Conservation (phyloP, 2,329 filamentous ascomycete genomes). For the Pestalotiopsis fici region DNA sequence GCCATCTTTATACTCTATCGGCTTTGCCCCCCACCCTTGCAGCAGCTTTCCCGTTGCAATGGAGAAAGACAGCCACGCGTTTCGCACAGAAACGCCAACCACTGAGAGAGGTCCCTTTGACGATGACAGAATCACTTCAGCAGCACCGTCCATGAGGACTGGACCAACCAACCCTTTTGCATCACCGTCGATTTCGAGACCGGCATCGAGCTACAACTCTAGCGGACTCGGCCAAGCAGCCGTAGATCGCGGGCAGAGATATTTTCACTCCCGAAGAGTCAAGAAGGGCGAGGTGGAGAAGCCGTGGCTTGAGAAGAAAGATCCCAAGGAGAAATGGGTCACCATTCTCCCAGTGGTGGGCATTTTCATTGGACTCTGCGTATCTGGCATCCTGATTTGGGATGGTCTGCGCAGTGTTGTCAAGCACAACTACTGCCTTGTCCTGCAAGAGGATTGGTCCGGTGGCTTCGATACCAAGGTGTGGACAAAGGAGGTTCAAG, state of each 20-base stretch:
- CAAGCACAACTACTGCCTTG: conserved; percentile 71
- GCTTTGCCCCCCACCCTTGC: neutral
- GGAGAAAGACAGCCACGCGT: conserved; percentile 30
- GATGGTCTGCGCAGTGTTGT: conserved; percentile 73
- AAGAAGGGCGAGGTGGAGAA: conserved; percentile 73
- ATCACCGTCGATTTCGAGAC: conserved; percentile 38
- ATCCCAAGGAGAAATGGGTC: conserved; percentile 83
- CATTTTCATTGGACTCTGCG: conserved; percentile 65
- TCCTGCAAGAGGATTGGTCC: conserved; percentile 68
- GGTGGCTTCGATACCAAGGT: conserved; percentile 57
- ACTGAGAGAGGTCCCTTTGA: conserved; percentile 40
- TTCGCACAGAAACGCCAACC: conserved; percentile 39
- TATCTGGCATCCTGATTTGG: conserved; percentile 74
- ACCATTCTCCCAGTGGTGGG: conserved; percentile 78
- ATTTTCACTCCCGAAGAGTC: conserved; percentile 75
- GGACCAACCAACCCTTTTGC: conserved; percentile 43
- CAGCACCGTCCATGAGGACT: conserved; percentile 31
- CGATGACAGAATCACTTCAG: conserved; percentile 34
- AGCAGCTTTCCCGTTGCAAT: conserved; percentile 25
- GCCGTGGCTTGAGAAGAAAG: conserved; percentile 73
- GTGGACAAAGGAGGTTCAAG: conserved; percentile 75
- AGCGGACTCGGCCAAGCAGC: conserved; percentile 37
- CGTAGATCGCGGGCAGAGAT: conserved; percentile 47
- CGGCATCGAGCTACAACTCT: conserved; percentile 48
- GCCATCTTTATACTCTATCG: neutral